Percentiles rank a stretch among this genome's conserved stretches.
Conservation (phyloP, 306 rosid species). For the Glycine soja region DNA sequence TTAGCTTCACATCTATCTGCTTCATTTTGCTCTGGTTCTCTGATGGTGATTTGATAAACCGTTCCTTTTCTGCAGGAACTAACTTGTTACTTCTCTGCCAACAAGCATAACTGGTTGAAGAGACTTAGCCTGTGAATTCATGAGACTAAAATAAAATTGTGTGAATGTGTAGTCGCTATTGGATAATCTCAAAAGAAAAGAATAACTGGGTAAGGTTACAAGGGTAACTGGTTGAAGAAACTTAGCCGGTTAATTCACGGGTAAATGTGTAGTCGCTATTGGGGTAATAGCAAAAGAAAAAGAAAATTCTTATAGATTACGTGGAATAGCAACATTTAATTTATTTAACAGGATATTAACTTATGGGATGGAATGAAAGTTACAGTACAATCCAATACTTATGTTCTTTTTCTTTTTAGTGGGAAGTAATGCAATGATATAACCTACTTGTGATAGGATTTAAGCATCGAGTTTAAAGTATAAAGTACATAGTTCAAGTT, state of each 20-base stretch:
- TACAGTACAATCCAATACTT: background rate
- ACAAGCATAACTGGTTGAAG: constrained; percentile 26
- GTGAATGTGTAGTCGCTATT: constrained; percentile 33
- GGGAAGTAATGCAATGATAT: background rate
- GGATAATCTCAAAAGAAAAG: constrained; percentile 28
- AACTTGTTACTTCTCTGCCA: background rate
- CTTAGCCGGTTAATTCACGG: constrained; percentile 28
- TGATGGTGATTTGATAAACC: constrained; percentile 1
- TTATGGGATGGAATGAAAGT: constrained; percentile 8
- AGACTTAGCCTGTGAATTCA: constrained; percentile 19
- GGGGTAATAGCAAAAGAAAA: constrained; percentile 24
- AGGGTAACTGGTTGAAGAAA: constrained; percentile 12
- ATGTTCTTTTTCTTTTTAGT: background rate
- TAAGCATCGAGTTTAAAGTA: background rate
- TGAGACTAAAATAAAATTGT: constrained; percentile 30
- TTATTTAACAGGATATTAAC: background rate
- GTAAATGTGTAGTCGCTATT: constrained; percentile 25
- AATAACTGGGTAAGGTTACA: background rate
- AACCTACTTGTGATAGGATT: constrained; percentile 24
- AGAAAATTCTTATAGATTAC: background rate
- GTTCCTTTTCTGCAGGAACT: constrained; percentile 39
- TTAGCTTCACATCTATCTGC: constrained; percentile 27
- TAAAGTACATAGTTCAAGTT: background rate
- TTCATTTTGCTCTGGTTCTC: constrained; percentile 32
- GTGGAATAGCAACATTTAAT: constrained; percentile 7